Conservation (phyloP, 2,329 filamentous ascomycete species). For the Rutstroemia sp. region DNA sequence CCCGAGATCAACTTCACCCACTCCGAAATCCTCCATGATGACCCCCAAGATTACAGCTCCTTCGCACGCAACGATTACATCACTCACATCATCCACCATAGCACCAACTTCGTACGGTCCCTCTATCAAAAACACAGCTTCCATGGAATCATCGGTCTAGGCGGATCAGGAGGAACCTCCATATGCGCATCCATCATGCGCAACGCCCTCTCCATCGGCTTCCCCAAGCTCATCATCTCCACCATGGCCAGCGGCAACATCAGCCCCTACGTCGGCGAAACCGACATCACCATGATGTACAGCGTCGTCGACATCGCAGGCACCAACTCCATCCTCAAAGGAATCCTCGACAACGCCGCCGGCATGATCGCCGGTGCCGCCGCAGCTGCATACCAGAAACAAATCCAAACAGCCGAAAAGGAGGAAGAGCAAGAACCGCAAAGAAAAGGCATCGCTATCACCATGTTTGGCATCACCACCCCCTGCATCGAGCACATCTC, state of each 20-base stretch:
- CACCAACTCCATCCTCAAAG: slow-evolving; percentile 49
- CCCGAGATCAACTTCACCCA: slow-evolving; percentile 41
- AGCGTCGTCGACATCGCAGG: slow-evolving; percentile 66
- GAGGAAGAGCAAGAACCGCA: not conserved
- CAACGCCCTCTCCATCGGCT: slow-evolving; percentile 51
- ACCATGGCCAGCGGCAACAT: slow-evolving; percentile 64
- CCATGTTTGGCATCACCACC: slow-evolving; percentile 71
- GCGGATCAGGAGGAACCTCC: slow-evolving; percentile 56
- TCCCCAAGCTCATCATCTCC: slow-evolving; percentile 64
- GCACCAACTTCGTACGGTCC: slow-evolving; percentile 35
- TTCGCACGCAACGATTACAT: slow-evolving; percentile 49
- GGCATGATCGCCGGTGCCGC: slow-evolving; percentile 44
- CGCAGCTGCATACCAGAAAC: slow-evolving; percentile 43
- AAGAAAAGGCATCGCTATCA: slow-evolving; percentile 51
- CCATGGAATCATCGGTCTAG: slow-evolving; percentile 51
- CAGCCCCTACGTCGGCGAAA: slow-evolving; percentile 56
- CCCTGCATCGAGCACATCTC: slow-evolving; percentile 53
- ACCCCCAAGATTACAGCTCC: slow-evolving; percentile 28
- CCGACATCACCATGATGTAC: slow-evolving; percentile 64
- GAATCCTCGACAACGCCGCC: slow-evolving; percentile 55
- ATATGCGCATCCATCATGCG: slow-evolving; percentile 56
- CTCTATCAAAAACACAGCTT: slow-evolving; percentile 35
- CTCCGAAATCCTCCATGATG: slow-evolving; percentile 33
- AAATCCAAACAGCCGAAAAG: not conserved
- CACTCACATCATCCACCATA: slow-evolving; percentile 44